Base-by-base conservation (phyloP, 148 eudicot genomes). In the Bassia scoparia region DNA sequence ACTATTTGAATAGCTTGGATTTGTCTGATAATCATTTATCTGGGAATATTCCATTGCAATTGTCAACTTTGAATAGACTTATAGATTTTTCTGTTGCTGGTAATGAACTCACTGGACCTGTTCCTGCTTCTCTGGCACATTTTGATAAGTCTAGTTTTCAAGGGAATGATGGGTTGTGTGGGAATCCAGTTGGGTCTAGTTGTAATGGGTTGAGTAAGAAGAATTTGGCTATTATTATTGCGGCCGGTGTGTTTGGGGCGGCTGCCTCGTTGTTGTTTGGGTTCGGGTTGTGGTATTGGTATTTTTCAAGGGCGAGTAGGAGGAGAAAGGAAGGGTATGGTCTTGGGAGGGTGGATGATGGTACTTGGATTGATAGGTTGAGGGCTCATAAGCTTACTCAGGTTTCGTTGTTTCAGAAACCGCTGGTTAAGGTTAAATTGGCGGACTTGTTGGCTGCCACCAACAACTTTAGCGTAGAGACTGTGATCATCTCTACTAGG, bases 251-350 rank as follows among this genome's bases (percentile, higher is more conserved):
- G 37, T 78, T 87, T 67, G 91, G 92, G 5, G 94, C 94, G 0
- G 89, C 83, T 1, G 89, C 82, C 0, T 86, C 92, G 24, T 72
- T 89, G 84, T 67, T 88, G 74, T 59, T 91, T 43, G 97, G 84
- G 61, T 85, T 91, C 58, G 92, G 92, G 75, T 24, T 86, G n/a
- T 91, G 94, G 97, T 86, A 92, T 90, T 87, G 87, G 81, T 91
- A 71, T 55, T 89, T 85, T 67, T 77, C 81, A 12, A 81, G 77
- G 84, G 78, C 83, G 0, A 68, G 73, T 54, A 69, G 77, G 77
- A 77, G 83, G 76, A 85, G 89, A 58, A 84, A 83, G 77, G 82
- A 68, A 41, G 86, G 84, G n/a, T 83, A 84, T 65, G 92, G 90
- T 43, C 75, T 84, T 68, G 96, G 90, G 23, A 77, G 81, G 24